A percentile compares a stretch with the other conserved stretches of the same genome.
phyloP scores from a whole-genome alignment of 2,329 filamentous ascomycete genomes.

The Penicillium sp. region DNA sequence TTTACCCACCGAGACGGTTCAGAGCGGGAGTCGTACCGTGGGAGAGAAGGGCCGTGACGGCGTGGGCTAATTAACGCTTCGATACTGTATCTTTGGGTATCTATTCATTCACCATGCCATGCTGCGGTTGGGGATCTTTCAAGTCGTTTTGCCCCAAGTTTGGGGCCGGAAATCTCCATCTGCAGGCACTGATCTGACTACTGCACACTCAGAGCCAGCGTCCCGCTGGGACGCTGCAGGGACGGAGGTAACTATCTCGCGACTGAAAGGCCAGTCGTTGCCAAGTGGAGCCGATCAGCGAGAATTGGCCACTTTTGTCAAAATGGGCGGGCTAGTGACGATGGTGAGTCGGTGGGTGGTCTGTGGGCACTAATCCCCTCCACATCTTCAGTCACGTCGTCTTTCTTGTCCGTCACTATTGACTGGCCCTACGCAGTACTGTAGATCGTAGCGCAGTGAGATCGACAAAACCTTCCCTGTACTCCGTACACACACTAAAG shows the following conservation, averaged over 20 bases:
- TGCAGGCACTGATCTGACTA: constrained; percentile 1
- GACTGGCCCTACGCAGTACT: background rate
- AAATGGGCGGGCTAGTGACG: constrained; percentile 4
- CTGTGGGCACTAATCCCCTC: background rate
- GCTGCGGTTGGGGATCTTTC: background rate
- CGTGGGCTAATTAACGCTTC: background rate
- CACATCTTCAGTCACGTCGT: background rate
- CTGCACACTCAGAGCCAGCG: background rate
- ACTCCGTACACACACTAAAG: background rate
- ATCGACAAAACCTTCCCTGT: background rate
- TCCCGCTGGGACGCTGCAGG: background rate
- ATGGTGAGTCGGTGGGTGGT: constrained; percentile 3
- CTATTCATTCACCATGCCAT: background rate
- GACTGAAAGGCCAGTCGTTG: background rate
- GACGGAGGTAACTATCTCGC: background rate
- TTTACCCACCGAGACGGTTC: background rate
- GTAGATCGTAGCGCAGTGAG: background rate
- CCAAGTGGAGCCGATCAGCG: constrained; percentile 9
- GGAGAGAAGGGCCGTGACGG: background rate
- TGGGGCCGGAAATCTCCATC: background rate
- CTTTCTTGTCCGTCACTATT: background rate
- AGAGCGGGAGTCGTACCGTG: background rate
- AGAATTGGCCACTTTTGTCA: constrained; percentile 6
- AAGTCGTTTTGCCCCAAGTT: background rate
- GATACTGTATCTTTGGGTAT: background rate